Evolutionary conservation across 2,329 filamentous ascomycete species (phyloP).

Genomic region (Corinectria fuckeliana): DNA sequence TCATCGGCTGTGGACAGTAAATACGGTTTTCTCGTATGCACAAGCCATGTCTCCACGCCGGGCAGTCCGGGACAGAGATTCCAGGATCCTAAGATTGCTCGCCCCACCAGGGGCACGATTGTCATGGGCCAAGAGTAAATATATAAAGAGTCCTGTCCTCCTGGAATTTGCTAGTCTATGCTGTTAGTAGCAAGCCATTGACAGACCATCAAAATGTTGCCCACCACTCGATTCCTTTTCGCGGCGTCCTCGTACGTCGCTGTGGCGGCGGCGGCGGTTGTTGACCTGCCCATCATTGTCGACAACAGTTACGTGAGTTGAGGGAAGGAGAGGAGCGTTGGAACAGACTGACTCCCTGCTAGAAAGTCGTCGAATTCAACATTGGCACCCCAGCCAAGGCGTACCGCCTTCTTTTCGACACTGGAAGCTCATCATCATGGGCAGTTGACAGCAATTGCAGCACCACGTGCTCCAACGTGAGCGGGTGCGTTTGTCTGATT

Average conservation of each 20-base stretch:
- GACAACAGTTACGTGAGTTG: constrained; percentile 22
- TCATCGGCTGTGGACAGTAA: background rate
- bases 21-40: background rate
- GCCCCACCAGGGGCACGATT: background rate
- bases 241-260: background rate
- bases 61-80: background rate
- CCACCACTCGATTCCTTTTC: background rate
- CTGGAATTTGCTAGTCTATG: background rate
- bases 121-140: background rate
- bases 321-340: background rate
- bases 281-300: constrained; percentile 23
- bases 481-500: constrained; percentile 26
- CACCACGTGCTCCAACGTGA: constrained; percentile 38
- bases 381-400: constrained; percentile 40
- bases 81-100: background rate
- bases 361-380: constrained; percentile 17
- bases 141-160: background rate
- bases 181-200: background rate
- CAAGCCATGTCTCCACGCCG: background rate
- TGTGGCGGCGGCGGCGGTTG: background rate
- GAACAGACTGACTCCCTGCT: background rate
- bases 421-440: constrained; percentile 45
- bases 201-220: background rate
- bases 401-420: constrained; percentile 44
- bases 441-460: constrained; percentile 38